Base-by-base conservation (phyloP, 352 stramenopile species). In the Phytophthora tubulina region DNA sequence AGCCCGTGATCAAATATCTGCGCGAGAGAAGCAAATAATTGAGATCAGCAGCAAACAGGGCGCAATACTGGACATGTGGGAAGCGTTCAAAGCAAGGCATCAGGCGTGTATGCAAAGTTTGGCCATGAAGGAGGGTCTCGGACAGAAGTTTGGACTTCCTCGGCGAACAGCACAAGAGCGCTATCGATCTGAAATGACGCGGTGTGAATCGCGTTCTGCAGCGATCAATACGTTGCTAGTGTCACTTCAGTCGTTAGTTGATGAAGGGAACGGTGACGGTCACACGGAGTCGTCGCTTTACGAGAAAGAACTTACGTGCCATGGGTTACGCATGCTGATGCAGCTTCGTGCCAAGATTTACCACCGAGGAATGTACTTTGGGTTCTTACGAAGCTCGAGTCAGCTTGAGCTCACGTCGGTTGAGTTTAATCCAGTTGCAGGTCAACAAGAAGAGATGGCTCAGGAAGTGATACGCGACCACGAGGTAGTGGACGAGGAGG, bases 61-160 rank as follows among this genome's bases (percentile, higher is more conserved):
- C 7, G 31, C 70, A n/a, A 50, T 89, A 0, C 14, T 86, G n/a
- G 68, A 63, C 10, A 64, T 76, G 21, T 80, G 67, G 17, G 55
- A 82, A 32, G 48, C 70, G 5, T 97, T 97, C 77, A 89, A 95
- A 56, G 50, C 63, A 7, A 79, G 88, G 17, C 90, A 92, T 67
- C 84, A 95, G 33, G 31, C 50, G n/a, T 96, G 84, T 52, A 65
- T 93, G 17, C 90, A 96, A 61, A 88, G 68, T 39, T 68, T 98
- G 48, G 94, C 87, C 14, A 93, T 98, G 76, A 89, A 90, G 54
- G 90, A 97, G 67, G 92, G 93, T 0, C 75, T 98, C 0, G 92
- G 92, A 0, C 90, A 93, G 69, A 98, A 96, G 73, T 98, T 95
- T 39, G 91, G 93, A 13, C 71, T 94, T 27, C 93, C 93, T 54